These are phyloP conservation scores for Tolypocladium tundrense DNA, from an alignment of 2,329 filamentous ascomycete species.

Conservation along the genomic window DNA sequence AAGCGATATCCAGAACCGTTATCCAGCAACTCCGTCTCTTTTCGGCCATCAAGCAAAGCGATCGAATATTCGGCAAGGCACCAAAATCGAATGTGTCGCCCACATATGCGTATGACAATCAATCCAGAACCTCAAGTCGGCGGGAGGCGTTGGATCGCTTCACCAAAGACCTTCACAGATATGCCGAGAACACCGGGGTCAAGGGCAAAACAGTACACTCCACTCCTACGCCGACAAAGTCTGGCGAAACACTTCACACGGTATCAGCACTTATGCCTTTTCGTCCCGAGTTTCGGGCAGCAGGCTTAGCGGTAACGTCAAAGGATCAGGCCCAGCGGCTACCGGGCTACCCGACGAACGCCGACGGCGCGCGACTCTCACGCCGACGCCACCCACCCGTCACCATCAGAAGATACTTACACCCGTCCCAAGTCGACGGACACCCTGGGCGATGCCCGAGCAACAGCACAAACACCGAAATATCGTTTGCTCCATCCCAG, in stretches of 20 bases:
- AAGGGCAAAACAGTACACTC: constrained; percentile 26
- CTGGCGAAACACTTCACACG: constrained; percentile 36
- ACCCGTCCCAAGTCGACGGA: constrained; percentile 19
- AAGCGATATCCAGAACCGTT: constrained; percentile 33
- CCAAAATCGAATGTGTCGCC: not conserved
- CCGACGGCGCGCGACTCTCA: constrained; percentile 4
- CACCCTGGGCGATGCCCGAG: constrained; percentile 9
- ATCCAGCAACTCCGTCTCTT: constrained; percentile 33
- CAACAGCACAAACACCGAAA: constrained; percentile 17
- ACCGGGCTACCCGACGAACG: constrained; percentile 8
- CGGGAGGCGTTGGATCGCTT: constrained; percentile 28
- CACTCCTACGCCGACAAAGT: constrained; percentile 29
- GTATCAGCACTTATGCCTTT: constrained; percentile 44
- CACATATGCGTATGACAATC: constrained; percentile 3
- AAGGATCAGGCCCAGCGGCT: constrained; percentile 27
- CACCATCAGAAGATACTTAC: not conserved
- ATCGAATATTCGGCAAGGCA: not conserved
- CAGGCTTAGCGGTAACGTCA: constrained; percentile 47
- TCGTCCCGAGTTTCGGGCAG: constrained; percentile 39
- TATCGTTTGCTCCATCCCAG: constrained; percentile 18
- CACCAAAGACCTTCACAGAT: constrained; percentile 17
- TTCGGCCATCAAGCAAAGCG: constrained; percentile 13
- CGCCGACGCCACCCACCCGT: not conserved
- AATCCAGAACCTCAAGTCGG: constrained; percentile 33
- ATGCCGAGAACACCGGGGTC: constrained; percentile 22